Percentiles rank a stretch among this genome's conserved stretches.
Evolutionary conservation across 140 eudicot genomes (phyloP).

Genomic region (Senecio squalidus): DNA sequence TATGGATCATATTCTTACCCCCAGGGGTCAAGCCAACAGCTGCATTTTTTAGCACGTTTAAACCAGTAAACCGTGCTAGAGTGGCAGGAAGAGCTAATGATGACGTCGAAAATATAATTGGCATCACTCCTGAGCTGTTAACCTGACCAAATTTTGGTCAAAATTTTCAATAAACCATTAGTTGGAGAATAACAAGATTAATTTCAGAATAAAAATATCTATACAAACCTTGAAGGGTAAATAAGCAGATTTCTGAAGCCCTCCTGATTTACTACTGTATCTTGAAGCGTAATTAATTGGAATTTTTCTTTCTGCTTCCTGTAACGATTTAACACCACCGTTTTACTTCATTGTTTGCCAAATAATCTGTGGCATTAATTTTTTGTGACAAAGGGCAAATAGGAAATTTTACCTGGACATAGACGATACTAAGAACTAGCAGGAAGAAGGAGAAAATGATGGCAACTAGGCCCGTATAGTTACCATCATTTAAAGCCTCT

Average conservation of each 20-base stretch:
- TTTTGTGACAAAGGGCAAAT: neutral
- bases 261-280: slow-evolving; percentile 73
- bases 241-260: slow-evolving; percentile 93
- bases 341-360: neutral
- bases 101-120: slow-evolving; percentile 95
- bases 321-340: slow-evolving; percentile 15
- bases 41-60: slow-evolving; percentile 66
- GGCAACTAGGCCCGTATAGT: slow-evolving; percentile 76
- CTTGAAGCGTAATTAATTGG: slow-evolving; percentile 97
- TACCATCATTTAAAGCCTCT: slow-evolving; percentile 86
- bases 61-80: slow-evolving; percentile 93
- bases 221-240: slow-evolving; percentile 83
- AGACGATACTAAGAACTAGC: slow-evolving; percentile 90
- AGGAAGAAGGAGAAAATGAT: slow-evolving; percentile 68
- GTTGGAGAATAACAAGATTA: neutral
- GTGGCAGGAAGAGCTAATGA: slow-evolving; percentile 97
- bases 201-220: neutral
- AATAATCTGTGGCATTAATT: neutral
- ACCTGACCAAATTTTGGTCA: slow-evolving; percentile 45
- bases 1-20: slow-evolving; percentile 72
- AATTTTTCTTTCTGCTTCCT: slow-evolving; percentile 99
- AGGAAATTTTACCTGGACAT: slow-evolving; percentile 74
- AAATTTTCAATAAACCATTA: slow-evolving; percentile 1
- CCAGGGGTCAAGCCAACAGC: slow-evolving; percentile 90
- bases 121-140: slow-evolving; percentile 99